These are phyloP conservation scores for Solanum pinnatisectum DNA, from an alignment of 257 asterid species.

Conservation along the genomic window DNA sequence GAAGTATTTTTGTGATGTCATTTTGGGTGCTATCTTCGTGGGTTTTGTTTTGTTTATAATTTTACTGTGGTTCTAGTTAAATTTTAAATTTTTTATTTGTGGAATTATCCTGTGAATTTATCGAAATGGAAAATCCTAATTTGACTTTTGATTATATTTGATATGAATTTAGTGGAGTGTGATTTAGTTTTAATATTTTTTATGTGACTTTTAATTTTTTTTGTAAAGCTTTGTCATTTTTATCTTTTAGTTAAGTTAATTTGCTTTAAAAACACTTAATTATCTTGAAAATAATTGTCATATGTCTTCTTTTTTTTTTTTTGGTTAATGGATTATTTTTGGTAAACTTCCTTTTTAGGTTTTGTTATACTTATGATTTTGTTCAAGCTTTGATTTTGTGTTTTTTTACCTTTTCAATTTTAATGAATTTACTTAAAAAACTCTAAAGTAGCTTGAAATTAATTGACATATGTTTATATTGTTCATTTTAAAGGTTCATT, in stretches of 20 bases:
- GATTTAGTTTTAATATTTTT: too few species aligned
- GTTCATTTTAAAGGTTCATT: background rate
- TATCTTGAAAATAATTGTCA: background rate
- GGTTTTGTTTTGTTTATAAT: background rate
- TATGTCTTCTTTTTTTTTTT: background rate
- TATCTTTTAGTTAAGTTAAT: background rate
- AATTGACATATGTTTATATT: background rate
- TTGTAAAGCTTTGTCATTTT: background rate
- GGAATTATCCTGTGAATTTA: background rate
- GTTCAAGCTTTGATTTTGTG: background rate
- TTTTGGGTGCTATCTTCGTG: too few species aligned
- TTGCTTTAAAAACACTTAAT: slow-evolving; percentile 40
- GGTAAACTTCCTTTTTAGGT: background rate
- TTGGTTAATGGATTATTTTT: background rate
- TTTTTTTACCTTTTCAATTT: background rate
- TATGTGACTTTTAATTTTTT: background rate
- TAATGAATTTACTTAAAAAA: slow-evolving; percentile 12
- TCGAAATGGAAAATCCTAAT: slow-evolving; percentile 36
- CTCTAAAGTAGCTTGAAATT: slow-evolving; percentile 33
- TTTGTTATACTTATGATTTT: background rate
- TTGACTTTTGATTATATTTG: background rate
- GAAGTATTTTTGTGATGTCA: too few species aligned
- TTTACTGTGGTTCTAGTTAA: background rate
- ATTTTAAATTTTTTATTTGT: background rate
- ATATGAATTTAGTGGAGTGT: background rate